Percentiles rank a stretch among this genome's conserved stretches.
These are phyloP conservation scores for Setomelanomma holmii DNA, from an alignment of 2,329 filamentous ascomycete genomes.

Conservation along the genomic window DNA sequence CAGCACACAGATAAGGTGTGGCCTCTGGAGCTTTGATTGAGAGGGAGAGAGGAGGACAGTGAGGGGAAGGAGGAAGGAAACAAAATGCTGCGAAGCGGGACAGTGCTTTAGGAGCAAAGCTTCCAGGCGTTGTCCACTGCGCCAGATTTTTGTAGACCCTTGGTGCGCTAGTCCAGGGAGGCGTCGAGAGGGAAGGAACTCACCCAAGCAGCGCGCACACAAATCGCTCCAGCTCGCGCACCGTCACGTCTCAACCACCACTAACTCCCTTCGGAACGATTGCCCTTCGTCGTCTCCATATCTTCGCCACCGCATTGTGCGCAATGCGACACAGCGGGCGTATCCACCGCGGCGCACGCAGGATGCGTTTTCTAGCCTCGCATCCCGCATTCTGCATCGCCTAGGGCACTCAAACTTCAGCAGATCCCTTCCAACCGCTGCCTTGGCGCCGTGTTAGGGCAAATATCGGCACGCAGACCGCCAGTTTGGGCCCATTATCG, in stretches of 20 bases:
- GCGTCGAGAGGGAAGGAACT: constrained; percentile 13
- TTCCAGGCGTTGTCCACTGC: constrained; percentile 31
- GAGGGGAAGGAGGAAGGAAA: constrained; percentile 10
- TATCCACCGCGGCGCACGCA: constrained; percentile 13
- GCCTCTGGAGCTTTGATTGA: constrained; percentile 1
- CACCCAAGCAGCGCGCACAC: background rate
- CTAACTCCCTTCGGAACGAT: constrained; percentile 24
- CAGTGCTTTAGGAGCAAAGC: constrained; percentile 20
- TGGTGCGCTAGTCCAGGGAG: constrained; percentile 14
- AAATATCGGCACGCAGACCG: constrained; percentile 33
- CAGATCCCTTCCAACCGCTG: constrained; percentile 25
- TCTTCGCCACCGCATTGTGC: constrained; percentile 32
- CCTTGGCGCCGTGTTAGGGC: constrained; percentile 30
- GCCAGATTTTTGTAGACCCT: constrained; percentile 28
- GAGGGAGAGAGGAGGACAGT: constrained; percentile 6
- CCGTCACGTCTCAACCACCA: constrained; percentile 18
- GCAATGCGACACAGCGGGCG: constrained; percentile 12
- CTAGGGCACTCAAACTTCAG: constrained; percentile 26
- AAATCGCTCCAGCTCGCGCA: constrained; percentile 21
- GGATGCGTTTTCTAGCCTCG: constrained; percentile 15
- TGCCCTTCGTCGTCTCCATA: constrained; percentile 9
- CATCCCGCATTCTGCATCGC: constrained; percentile 16
- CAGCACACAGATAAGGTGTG: constrained; percentile 3
- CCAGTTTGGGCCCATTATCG: constrained; percentile 32
- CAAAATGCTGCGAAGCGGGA: constrained; percentile 21